Conservation (phyloP, 176 grass and related monocot species). For the Eleusine indica region DNA sequence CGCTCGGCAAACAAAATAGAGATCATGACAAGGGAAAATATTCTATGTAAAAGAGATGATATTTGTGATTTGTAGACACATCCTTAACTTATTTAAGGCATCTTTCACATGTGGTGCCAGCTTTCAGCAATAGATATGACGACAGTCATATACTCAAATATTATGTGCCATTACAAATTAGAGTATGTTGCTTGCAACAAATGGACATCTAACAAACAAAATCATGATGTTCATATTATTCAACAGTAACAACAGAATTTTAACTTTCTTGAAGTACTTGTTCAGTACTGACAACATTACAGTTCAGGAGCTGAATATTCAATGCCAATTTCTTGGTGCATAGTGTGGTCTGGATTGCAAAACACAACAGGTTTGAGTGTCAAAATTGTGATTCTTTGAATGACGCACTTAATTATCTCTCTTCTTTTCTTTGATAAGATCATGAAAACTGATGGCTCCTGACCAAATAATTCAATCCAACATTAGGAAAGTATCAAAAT, state of each 20-base stretch:
- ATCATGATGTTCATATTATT: slow-evolving; percentile 2
- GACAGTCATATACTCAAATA: background rate
- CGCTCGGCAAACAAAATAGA: background rate
- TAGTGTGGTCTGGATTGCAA: background rate
- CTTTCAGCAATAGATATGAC: background rate
- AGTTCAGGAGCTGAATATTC: background rate
- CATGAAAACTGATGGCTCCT: background rate
- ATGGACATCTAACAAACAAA: background rate
- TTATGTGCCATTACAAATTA: background rate
- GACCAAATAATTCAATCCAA: slow-evolving; percentile 5
- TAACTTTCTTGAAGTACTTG: background rate
- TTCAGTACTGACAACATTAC: background rate
- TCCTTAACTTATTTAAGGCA: background rate
- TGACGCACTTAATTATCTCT: background rate
- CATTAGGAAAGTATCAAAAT: background rate
- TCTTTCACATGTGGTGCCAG: background rate
- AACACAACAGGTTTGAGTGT: background rate
- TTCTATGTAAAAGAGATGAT: slow-evolving; percentile 5
- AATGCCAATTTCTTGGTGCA: background rate
- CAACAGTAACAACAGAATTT: slow-evolving; percentile 23
- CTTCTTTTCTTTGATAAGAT: background rate
- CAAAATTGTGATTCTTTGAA: background rate
- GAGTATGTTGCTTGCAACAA: background rate
- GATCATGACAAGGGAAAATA: background rate
- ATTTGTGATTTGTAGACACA: slow-evolving; percentile 12